Evolutionary conservation across 2,329 filamentous ascomycete species (phyloP).

Genomic region (Colletotrichum liaoningense): DNA sequence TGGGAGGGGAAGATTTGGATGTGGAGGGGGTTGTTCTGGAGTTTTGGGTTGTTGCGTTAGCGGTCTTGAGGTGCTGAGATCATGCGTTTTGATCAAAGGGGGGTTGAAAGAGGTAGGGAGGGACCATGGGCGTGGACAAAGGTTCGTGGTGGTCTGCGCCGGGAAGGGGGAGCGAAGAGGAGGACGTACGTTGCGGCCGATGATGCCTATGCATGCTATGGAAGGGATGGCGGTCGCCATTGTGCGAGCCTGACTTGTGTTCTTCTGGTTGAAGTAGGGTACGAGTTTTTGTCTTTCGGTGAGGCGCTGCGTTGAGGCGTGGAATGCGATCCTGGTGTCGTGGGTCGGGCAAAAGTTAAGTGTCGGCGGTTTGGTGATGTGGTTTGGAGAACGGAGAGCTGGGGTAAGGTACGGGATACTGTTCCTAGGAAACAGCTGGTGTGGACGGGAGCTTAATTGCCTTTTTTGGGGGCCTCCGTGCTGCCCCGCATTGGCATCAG

Average conservation of each 20-base stretch:
- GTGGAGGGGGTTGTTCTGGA: slow-evolving; percentile 94
- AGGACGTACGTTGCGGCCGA: slow-evolving; percentile 84
- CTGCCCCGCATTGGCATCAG: slow-evolving; percentile 24
- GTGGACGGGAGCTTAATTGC: slow-evolving; percentile 30
- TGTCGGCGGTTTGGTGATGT: background rate
- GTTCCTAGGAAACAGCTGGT: slow-evolving; percentile 3
- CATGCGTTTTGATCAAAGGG: no score
- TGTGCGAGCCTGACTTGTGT: slow-evolving; percentile 41
- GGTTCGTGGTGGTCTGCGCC: background rate
- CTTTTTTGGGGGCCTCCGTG: slow-evolving; percentile 14
- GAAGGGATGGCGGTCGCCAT: slow-evolving; percentile 77
- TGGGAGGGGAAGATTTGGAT: slow-evolving; percentile 88
- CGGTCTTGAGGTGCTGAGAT: slow-evolving; percentile 1
- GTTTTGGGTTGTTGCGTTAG: slow-evolving; percentile 17
- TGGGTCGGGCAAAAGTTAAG: background rate
- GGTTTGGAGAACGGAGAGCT: slow-evolving; percentile 29
- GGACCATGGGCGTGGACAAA: background rate
- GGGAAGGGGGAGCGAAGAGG: background rate
- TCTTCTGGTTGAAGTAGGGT: no score
- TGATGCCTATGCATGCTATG: slow-evolving; percentile 93
- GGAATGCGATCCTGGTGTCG: background rate
- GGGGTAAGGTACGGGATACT: background rate
- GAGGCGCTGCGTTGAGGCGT: background rate
- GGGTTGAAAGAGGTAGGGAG: background rate
- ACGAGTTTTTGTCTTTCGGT: background rate